Base-by-base conservation (phyloP, 495 filamentous ascomycete species). In the Cudoniella acicularis region DNA sequence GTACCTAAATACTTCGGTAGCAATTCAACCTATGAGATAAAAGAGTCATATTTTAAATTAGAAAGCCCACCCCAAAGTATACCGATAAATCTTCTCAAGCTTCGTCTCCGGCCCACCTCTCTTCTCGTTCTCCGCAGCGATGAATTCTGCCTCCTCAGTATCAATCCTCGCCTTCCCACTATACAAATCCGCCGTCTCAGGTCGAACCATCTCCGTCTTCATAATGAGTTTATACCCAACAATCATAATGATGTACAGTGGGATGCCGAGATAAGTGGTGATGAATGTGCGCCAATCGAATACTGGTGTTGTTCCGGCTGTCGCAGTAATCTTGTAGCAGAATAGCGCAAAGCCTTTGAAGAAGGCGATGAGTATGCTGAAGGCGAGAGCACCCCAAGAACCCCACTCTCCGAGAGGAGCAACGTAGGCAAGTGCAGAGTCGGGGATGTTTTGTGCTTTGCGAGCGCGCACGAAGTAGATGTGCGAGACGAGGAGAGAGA, bases 291-390 rank as follows among this genome's bases (percentile, higher is more conserved):
- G 36, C 9, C 59, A 58, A 45, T 65, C 59, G 27, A 67, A 67
- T n/a, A 46, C 40, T 2, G 60, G 92, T 3, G 84, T 83, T 0
- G 89, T 92, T 70, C 95, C 81, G 71, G 94, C 94, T 64, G 82
- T 87, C 71, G 85, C 84, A 68, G 86, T 84, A 66, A 84, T 76
- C 67, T 85, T 77, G 20, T 73, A 74, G 3, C 78, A 72, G 70
- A 92, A 96, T 23, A 89, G 85, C 63, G 82, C 81, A 66, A 84
- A 94, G 67, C 91, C 87, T 77, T 92, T 91, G 60, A 87, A 90
- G 18, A 92, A 65, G 13, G 82, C 82, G 61, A 96, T 86, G 21
- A 95, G 61, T 56, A 76, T 75, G 70, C 87, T 90, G 66, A 91
- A 84, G 57, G 73, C 69, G 1, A 94, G 77, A 2, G 88, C 89